A percentile compares a stretch with the other conserved stretches of the same genome.
phyloP scores from a whole-genome alignment of 352 stramenopile species.

The Globisporangium acanthophoron region DNA sequence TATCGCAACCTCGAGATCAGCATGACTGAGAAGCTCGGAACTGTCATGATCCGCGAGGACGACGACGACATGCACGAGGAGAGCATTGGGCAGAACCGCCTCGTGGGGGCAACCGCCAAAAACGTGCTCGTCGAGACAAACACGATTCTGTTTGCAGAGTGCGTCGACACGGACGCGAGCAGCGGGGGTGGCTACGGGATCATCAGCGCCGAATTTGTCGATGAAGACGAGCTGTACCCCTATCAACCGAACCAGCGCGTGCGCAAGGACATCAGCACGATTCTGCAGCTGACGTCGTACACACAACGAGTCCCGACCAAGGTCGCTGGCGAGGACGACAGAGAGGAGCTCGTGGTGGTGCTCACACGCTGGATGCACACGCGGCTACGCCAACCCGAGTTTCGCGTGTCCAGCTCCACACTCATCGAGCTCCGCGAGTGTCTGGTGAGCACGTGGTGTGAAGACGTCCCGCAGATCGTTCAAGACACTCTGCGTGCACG shows the following conservation, averaged over 20 bases:
- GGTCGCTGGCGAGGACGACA: slow-evolving; percentile 8
- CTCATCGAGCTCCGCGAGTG: no score
- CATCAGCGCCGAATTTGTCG: slow-evolving; percentile 28
- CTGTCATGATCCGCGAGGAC: not conserved
- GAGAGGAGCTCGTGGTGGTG: slow-evolving; percentile 29
- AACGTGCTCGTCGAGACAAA: slow-evolving; percentile 25
- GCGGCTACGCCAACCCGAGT: slow-evolving; percentile 22
- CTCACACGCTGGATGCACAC: slow-evolving; percentile 33
- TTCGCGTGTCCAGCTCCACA: not conserved
- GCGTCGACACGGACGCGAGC: slow-evolving; percentile 18
- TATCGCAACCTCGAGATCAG: not conserved
- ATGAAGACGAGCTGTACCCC: slow-evolving; percentile 37
- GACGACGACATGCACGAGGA: slow-evolving; percentile 3
- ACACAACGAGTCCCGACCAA: slow-evolving; percentile 11
- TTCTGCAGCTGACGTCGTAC: slow-evolving; percentile 18
- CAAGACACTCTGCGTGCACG: not conserved
- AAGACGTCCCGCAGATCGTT: not conserved
- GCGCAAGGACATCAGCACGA: slow-evolving; percentile 31
- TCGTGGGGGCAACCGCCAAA: slow-evolving; percentile 19
- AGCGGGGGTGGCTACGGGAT: slow-evolving; percentile 27
- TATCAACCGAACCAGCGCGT: slow-evolving; percentile 32
- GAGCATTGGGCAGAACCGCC: slow-evolving; percentile 23
- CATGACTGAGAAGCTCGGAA: not conserved
- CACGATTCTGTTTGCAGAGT: slow-evolving; percentile 30
- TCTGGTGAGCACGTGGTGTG: no score